Conservation (phyloP, 352 stramenopile species). For the Pythium volutum region DNA sequence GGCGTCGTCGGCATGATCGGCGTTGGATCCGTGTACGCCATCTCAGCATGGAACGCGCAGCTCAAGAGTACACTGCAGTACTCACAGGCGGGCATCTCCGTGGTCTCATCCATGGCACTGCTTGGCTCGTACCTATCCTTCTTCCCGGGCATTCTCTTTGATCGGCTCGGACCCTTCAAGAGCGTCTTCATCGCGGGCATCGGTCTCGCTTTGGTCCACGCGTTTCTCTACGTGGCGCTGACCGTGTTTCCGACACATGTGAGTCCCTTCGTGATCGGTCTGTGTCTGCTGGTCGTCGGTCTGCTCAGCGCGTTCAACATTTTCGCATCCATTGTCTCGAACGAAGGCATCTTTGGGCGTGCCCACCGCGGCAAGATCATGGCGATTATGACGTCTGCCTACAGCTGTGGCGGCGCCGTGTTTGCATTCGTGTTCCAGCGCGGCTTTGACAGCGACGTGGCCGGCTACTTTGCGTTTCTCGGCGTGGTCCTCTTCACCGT, state of each 20-base stretch:
- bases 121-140: constrained; percentile 79
- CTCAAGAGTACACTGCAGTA: constrained; percentile 75
- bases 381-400: constrained; percentile 60
- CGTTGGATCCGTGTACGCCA: constrained; percentile 73
- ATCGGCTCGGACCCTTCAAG: constrained; percentile 56
- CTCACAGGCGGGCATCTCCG: constrained; percentile 70
- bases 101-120: constrained; percentile 69
- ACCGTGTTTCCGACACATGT: constrained; percentile 37
- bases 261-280: constrained; percentile 48
- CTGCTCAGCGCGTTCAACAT: constrained; percentile 71
- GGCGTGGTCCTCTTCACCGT: constrained; percentile 47
- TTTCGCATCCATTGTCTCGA: constrained; percentile 73
- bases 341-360: constrained; percentile 75
- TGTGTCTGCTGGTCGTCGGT: constrained; percentile 56
- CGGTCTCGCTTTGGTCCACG: constrained; percentile 36
- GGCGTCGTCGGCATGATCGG: constrained; percentile 68
- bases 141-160: constrained; percentile 67
- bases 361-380: constrained; percentile 76
- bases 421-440: constrained; percentile 73
- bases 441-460: constrained; percentile 58
- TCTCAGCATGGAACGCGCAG: constrained; percentile 82
- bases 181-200: constrained; percentile 51
- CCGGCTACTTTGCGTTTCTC: constrained; percentile 72
- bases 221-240: constrained; percentile 43
- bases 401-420: constrained; percentile 74